Percentiles rank a stretch among this genome's conserved stretches.
Conservation (phyloP, 2,329 filamentous ascomycete species). For the Aspergillus floridensis region DNA sequence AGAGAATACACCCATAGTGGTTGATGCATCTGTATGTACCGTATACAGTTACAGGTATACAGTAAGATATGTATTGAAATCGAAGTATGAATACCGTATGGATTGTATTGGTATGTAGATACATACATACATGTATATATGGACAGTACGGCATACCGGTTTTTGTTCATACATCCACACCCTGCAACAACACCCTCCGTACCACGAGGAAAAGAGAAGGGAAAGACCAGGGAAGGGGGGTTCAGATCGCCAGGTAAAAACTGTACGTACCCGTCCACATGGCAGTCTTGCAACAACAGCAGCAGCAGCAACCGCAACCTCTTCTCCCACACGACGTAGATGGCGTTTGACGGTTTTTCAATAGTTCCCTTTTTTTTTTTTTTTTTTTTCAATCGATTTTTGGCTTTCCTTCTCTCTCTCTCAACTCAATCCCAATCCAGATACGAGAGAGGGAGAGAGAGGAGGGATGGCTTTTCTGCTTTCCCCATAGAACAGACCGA, state of each 20-base stretch:
- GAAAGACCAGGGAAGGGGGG: neutral
- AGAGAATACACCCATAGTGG: no score
- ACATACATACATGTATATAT: no score
- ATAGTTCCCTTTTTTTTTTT: no score
- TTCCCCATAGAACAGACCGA: no score
- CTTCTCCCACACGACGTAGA: conserved; percentile 8
- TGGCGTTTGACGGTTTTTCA: conserved; percentile 8
- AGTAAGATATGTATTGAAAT: no score
- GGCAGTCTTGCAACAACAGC: conserved; percentile 16
- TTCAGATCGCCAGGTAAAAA: conserved; percentile 13
- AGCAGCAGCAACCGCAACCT: neutral
- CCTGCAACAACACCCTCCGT: conserved; percentile 7
- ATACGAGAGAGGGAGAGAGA: neutral
- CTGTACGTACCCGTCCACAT: conserved; percentile 22
- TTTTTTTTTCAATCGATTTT: no score
- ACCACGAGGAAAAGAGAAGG: conserved; percentile 18
- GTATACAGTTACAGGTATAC: no score
- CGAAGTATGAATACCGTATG: no score
- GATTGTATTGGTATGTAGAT: no score
- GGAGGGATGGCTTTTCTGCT: neutral
- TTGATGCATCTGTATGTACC: no score
- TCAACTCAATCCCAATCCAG: neutral
- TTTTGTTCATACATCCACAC: no score
- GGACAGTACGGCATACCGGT: no score
- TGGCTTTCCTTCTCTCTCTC: neutral